These are phyloP conservation scores for Colletotrichum cereale DNA, from an alignment of 2,329 filamentous ascomycete genomes.

Conservation along the genomic window DNA sequence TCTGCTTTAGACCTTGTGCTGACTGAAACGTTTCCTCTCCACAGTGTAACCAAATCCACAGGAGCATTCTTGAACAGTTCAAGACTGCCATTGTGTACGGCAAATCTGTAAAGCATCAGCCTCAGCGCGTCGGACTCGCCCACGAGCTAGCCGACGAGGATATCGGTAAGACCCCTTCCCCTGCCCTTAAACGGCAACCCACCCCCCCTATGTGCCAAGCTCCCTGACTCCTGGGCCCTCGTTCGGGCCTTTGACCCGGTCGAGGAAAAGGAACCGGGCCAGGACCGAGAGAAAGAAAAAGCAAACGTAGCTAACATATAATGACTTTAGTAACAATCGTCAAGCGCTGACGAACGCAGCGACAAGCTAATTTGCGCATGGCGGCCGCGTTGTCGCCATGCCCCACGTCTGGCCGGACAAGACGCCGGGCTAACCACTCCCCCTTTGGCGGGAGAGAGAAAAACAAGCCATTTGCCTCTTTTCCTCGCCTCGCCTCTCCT, in stretches of 20 bases:
- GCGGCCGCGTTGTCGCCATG: conserved; percentile 21
- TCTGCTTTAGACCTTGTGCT: conserved; percentile 35
- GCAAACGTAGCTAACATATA: conserved; percentile 44
- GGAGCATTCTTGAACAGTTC: conserved; percentile 95
- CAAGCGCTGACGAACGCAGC: conserved; percentile 67
- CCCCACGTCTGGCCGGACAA: conserved; percentile 14
- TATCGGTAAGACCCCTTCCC: conserved; percentile 76
- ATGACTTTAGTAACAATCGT: conserved; percentile 64
- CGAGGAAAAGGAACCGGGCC: not conserved
- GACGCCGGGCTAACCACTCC: not conserved
- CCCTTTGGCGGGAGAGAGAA: not conserved
- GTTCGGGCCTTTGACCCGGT: not conserved
- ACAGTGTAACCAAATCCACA: conserved; percentile 96
- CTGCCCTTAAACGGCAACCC: not conserved
- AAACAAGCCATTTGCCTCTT: conserved; percentile 26
- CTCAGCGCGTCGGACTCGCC: conserved; percentile 89
- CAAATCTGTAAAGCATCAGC: conserved; percentile 98
- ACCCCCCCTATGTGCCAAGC: not conserved
- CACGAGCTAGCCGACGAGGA: conserved; percentile 97
- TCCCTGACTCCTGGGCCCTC: not conserved
- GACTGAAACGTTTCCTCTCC: conserved; percentile 53
- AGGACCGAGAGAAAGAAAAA: not conserved
- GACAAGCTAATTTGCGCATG: conserved; percentile 21
- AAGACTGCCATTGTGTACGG: conserved; percentile 96
- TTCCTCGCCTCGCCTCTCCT: conserved; percentile 5